A percentile compares a stretch with the other conserved stretches of the same genome.
These are phyloP conservation scores for Penicillium pancosmium DNA, from an alignment of 495 filamentous ascomycete genomes.

Conservation along the genomic window DNA sequence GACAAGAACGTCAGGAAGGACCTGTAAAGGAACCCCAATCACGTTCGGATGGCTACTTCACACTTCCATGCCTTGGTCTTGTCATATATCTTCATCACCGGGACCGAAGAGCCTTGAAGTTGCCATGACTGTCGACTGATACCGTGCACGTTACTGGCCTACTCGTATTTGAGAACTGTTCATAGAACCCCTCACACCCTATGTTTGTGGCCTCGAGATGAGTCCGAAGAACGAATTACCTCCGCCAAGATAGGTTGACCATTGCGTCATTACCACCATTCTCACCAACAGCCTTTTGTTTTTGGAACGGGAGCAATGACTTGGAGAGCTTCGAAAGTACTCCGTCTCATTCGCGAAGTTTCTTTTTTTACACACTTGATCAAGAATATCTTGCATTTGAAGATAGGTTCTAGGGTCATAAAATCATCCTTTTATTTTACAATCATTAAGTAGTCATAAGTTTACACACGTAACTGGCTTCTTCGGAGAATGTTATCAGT, in stretches of 20 bases:
- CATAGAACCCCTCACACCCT: slow-evolving; percentile 7
- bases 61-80: background rate
- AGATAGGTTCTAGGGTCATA: slow-evolving; percentile 21
- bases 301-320: background rate
- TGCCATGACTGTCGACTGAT: background rate
- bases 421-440: slow-evolving; percentile 11
- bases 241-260: background rate
- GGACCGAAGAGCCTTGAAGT: background rate
- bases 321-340: background rate
- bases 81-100: background rate
- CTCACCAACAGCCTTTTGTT: background rate
- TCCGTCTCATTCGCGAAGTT: slow-evolving; percentile 2
- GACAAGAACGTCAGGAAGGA: slow-evolving; percentile 67
- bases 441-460: slow-evolving; percentile 26
- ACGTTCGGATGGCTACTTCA: background rate
- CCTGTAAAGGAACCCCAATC: slow-evolving; percentile 47
- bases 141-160: slow-evolving; percentile 1
- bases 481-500: background rate
- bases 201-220: background rate
- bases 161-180: slow-evolving; percentile 9
- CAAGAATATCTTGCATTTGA: slow-evolving; percentile 6
- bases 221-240: too few relatives aligned
- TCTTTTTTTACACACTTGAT: slow-evolving; percentile 5
- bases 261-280: background rate
- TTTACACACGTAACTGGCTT: slow-evolving; percentile 12